A percentile compares a stretch with the other conserved stretches of the same genome.
phyloP scores from a whole-genome alignment of 75 land plant species.

The Selaginella tamariscina region DNA sequence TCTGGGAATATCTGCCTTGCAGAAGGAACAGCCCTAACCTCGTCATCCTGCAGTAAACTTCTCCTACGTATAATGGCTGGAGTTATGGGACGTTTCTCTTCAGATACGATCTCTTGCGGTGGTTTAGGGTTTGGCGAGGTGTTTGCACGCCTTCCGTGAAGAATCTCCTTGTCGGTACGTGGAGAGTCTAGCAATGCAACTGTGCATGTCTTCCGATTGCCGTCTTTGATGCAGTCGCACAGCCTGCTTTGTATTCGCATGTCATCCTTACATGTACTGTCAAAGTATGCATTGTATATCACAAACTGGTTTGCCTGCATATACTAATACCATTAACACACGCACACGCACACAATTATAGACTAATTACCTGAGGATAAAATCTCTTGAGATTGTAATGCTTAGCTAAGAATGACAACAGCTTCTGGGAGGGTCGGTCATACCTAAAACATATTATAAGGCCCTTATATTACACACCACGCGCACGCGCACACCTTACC shows the following conservation, averaged over 20 bases:
- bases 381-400: constrained; percentile 21
- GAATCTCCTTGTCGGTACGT: neutral
- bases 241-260: neutral
- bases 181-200: neutral
- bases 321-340: neutral
- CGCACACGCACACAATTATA: no score
- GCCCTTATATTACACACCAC: no score
- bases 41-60: neutral
- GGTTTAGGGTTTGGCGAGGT: neutral
- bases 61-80: neutral
- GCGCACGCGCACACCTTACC: constrained; percentile 17
- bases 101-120: neutral
- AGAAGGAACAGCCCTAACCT: neutral
- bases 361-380: constrained; percentile 25
- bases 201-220: neutral
- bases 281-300: constrained; percentile 29
- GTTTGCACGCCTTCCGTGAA: neutral
- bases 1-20: neutral
- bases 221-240: neutral
- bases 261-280: constrained; percentile 1
- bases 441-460: constrained; percentile 21
- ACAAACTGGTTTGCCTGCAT: constrained; percentile 33
- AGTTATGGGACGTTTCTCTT: neutral
- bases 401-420: constrained; percentile 26
- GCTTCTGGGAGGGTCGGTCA: constrained; percentile 28